These are phyloP conservation scores for Galerina sulciceps DNA, from an alignment of 768 basidiomycete species.

Conservation along the genomic window DNA sequence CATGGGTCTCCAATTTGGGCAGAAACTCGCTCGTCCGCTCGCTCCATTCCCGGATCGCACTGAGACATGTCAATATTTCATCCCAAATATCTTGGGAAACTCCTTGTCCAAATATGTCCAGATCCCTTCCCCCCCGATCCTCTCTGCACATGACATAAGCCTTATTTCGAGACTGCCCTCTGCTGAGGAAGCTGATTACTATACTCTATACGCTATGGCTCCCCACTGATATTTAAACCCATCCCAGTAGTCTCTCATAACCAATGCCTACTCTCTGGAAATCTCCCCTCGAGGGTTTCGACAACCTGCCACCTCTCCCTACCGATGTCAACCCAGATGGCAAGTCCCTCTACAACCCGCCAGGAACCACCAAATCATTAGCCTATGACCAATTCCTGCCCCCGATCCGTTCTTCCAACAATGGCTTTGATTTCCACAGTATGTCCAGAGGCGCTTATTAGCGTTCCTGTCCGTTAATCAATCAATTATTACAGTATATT, in stretches of 20 bases:
- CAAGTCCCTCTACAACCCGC: slow-evolving; percentile 57
- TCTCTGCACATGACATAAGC: too few relatives aligned
- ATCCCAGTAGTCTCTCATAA: background rate
- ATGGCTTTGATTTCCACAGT: slow-evolving; percentile 80
- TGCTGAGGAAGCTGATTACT: too few relatives aligned
- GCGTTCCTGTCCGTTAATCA: background rate
- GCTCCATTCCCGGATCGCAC: too few relatives aligned
- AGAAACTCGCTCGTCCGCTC: too few relatives aligned
- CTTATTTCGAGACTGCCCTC: too few relatives aligned
- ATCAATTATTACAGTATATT: slow-evolving; percentile 54
- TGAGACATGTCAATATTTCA: too few relatives aligned
- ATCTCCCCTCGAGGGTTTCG: slow-evolving; percentile 43
- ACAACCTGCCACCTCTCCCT: slow-evolving; percentile 46
- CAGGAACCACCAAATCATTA: slow-evolving; percentile 43
- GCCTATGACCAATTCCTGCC: slow-evolving; percentile 59
- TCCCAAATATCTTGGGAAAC: too few relatives aligned
- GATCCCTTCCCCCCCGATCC: too few relatives aligned
- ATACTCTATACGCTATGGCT: too few relatives aligned
- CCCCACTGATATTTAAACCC: too few relatives aligned
- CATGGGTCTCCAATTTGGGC: too few relatives aligned
- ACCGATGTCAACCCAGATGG: slow-evolving; percentile 53
- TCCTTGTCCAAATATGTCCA: too few relatives aligned
- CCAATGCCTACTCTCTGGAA: slow-evolving; percentile 16
- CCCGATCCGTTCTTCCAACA: slow-evolving; percentile 55
- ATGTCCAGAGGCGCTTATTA: slow-evolving; percentile 25